Percentiles rank a stretch among this genome's conserved stretches.
These are phyloP conservation scores for Rutidosis leptorrhynchoides DNA, from an alignment of 129 eudicot genomes.

Conservation along the genomic window DNA sequence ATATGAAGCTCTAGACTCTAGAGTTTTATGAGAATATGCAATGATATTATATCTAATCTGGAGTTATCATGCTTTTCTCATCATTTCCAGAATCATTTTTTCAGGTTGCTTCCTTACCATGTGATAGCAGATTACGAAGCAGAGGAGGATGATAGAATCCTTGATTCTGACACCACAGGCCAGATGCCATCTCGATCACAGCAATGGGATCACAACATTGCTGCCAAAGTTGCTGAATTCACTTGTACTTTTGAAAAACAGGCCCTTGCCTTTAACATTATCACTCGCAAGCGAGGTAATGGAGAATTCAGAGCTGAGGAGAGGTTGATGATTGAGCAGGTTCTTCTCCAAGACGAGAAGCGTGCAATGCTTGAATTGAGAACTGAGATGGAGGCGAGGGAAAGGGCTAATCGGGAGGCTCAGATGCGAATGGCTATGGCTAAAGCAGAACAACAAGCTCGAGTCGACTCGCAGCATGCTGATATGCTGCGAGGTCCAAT, in stretches of 20 bases:
- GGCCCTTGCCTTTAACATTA: slow-evolving; percentile 69
- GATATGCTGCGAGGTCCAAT: slow-evolving; percentile 71
- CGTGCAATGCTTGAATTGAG: slow-evolving; percentile 43
- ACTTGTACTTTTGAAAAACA: slow-evolving; percentile 84
- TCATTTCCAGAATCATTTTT: background rate
- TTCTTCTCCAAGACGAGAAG: slow-evolving; percentile 60
- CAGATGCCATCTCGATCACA: slow-evolving; percentile 81
- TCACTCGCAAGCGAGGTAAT: slow-evolving; percentile 55
- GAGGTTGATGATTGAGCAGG: slow-evolving; percentile 66
- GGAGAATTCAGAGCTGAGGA: slow-evolving; percentile 89
- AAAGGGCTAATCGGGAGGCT: slow-evolving; percentile 56
- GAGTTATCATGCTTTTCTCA: slow-evolving; percentile 4
- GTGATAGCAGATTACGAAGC: slow-evolving; percentile 93
- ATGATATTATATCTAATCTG: background rate
- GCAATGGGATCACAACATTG: slow-evolving; percentile 89
- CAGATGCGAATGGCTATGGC: slow-evolving; percentile 67
- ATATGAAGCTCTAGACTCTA: no score
- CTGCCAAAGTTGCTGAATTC: slow-evolving; percentile 77
- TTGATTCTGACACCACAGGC: slow-evolving; percentile 66
- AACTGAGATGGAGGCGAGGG: slow-evolving; percentile 60
- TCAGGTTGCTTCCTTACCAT: slow-evolving; percentile 88
- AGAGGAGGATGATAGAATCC: slow-evolving; percentile 81
- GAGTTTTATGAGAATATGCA: no score
- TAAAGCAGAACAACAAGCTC: no score
- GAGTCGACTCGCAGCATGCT: slow-evolving; percentile 65